phyloP scores from a whole-genome alignment of 2,329 filamentous ascomycete species.

The Biscogniauxia marginata region DNA sequence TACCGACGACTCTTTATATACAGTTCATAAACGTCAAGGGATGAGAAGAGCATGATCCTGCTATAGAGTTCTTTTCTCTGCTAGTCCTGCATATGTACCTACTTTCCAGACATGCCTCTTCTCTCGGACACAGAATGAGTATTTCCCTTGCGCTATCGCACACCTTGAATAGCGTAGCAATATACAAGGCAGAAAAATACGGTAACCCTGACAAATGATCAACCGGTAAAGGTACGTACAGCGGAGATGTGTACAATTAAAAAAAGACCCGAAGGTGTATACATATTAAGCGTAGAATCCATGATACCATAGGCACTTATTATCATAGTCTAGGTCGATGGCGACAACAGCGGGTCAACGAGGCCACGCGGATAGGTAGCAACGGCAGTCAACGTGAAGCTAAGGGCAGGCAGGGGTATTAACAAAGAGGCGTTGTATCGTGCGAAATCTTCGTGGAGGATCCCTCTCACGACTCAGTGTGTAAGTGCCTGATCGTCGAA shows the following conservation, averaged over 20 bases:
- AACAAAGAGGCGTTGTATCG: conserved; percentile 5
- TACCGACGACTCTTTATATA: neutral
- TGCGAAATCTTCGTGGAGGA: conserved; percentile 12
- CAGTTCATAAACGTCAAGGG: neutral
- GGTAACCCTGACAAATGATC: neutral
- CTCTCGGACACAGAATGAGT: neutral
- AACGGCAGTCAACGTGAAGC: conserved; percentile 14
- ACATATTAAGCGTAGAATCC: neutral
- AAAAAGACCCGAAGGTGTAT: neutral
- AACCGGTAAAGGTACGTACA: neutral
- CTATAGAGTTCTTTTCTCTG: neutral
- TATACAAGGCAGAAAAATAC: neutral
- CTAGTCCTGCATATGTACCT: neutral
- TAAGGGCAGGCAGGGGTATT: conserved; percentile 12
- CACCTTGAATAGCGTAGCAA: neutral
- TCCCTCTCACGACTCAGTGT: conserved; percentile 2
- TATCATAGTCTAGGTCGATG: conserved; percentile 2
- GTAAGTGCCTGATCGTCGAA: neutral
- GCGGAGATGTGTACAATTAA: neutral
- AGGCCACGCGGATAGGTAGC: conserved; percentile 23
- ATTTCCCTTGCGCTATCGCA: neutral
- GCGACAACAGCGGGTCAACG: conserved; percentile 7
- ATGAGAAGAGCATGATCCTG: neutral
- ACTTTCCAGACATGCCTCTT: neutral
- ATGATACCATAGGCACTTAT: neutral